Percentiles rank a stretch among this genome's conserved stretches.
Evolutionary conservation across 768 basidiomycete genomes (phyloP).

Genomic region (Leccinum ochraceum): DNA sequence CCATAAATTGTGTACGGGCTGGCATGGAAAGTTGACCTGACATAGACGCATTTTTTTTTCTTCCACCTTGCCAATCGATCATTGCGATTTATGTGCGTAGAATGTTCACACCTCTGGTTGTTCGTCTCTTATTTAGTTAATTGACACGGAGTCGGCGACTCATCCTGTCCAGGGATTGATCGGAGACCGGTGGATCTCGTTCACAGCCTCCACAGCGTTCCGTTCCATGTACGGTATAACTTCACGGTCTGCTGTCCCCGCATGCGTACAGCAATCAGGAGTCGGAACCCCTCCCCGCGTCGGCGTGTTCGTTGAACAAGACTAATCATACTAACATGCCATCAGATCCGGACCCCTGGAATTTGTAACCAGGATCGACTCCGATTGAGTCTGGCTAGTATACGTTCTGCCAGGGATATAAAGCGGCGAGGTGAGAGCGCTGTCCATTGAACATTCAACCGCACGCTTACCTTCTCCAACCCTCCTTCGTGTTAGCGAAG

Average conservation of each 20-base stretch:
- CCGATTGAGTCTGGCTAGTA: not conserved
- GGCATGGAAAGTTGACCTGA: not conserved
- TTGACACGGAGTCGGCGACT: not conserved
- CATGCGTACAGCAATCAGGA: not conserved
- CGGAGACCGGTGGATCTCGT: not conserved
- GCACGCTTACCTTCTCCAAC: not conserved
- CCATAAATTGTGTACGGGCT: too few species aligned
- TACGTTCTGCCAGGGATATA: conserved; percentile 12
- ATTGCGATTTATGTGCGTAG: too few species aligned
- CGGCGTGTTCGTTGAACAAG: not conserved
- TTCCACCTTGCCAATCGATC: too few species aligned
- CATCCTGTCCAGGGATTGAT: not conserved
- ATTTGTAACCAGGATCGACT: not conserved
- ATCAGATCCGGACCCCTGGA: not conserved
- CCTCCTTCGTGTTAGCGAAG: not conserved
- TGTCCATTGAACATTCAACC: not conserved
- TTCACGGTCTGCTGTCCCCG: not conserved
- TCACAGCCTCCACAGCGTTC: too few species aligned
- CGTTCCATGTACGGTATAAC: not conserved
- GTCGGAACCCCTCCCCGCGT: not conserved
- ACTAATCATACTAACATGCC: not conserved
- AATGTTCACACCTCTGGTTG: too few species aligned
- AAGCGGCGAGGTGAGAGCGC: conserved; percentile 6
- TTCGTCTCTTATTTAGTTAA: too few species aligned
- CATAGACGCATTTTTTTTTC: too few species aligned